These are phyloP conservation scores for Lentinula raphanica DNA, from an alignment of 768 basidiomycete genomes.

Conservation along the genomic window DNA sequence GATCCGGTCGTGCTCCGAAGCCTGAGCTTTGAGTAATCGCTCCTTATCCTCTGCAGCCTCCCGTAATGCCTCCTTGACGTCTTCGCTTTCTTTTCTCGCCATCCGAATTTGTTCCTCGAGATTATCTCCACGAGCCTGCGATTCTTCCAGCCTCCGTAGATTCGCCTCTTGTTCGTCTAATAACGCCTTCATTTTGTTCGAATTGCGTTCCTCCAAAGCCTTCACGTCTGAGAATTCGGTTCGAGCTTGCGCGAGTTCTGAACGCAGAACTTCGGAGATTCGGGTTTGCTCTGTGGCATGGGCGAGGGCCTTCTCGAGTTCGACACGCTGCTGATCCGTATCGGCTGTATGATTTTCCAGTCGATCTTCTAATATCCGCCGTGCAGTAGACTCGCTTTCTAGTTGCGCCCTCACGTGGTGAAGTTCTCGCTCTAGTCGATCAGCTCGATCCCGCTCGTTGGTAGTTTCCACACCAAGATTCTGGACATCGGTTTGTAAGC, in stretches of 20 bases:
- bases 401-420: conserved; percentile 56
- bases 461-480: conserved; percentile 31
- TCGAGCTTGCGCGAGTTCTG: conserved; percentile 57
- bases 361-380: conserved; percentile 60
- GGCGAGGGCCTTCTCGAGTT: conserved; percentile 52
- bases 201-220: conserved; percentile 57
- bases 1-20: conserved; percentile 55
- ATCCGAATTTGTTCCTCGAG: conserved; percentile 70
- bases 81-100: conserved; percentile 66
- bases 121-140: conserved; percentile 68
- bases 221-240: conserved; percentile 67
- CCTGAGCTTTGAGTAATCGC: conserved; percentile 63
- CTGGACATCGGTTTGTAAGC: conserved; percentile 41
- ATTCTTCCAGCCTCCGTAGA: conserved; percentile 67
- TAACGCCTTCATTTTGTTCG: conserved; percentile 56
- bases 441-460: conserved; percentile 47
- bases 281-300: conserved; percentile 67
- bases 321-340: conserved; percentile 48
- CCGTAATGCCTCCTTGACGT: conserved; percentile 61
- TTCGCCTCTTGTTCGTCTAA: conserved; percentile 74
- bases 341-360: conserved; percentile 53
- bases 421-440: conserved; percentile 59
- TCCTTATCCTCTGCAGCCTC: conserved; percentile 78
- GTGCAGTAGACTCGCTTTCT: conserved; percentile 57
- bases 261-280: conserved; percentile 51